Conservation (phyloP, 768 basidiomycete species). For the Dictyophora rubrovolvata region DNA sequence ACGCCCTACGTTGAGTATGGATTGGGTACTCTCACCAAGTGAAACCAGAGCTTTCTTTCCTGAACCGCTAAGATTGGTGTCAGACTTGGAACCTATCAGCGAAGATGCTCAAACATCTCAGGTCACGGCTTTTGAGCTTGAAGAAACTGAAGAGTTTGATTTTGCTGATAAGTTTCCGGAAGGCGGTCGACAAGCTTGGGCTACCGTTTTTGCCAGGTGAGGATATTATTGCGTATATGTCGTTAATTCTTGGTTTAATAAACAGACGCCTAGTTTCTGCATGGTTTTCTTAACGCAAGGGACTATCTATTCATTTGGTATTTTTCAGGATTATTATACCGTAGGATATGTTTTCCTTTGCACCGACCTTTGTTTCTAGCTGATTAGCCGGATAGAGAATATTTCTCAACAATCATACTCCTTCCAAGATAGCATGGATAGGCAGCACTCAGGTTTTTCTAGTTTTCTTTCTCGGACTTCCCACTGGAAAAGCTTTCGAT, state of each 20-base stretch:
- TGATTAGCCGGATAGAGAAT: constrained; percentile 22
- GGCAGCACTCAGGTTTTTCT: constrained; percentile 9
- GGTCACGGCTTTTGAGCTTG: no score
- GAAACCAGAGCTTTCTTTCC: no score
- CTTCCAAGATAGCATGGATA: constrained; percentile 15
- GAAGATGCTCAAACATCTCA: no score
- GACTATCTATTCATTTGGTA: constrained; percentile 35
- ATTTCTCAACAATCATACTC: constrained; percentile 30
- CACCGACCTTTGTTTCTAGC: not conserved
- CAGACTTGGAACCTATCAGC: no score
- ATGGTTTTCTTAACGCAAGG: constrained; percentile 41
- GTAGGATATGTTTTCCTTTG: constrained; percentile 17
- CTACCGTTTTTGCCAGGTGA: constrained; percentile 38
- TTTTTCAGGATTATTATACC: constrained; percentile 44
- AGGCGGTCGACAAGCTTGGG: constrained; percentile 35
- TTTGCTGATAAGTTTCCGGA: constrained; percentile 26
- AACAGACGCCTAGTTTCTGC: constrained; percentile 23
- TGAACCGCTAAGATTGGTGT: no score
- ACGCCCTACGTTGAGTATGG: no score
- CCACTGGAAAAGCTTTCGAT: constrained; percentile 10
- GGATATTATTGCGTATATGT: constrained; percentile 11
- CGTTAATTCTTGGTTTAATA: not conserved
- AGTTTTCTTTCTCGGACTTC: not conserved
- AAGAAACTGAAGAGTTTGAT: no score
- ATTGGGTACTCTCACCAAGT: no score